Percentiles rank a stretch among this genome's conserved stretches.
Evolutionary conservation across 1,284 basidiomycete genomes (phyloP).

Genomic region (Paramarasmius palmivorus): DNA sequence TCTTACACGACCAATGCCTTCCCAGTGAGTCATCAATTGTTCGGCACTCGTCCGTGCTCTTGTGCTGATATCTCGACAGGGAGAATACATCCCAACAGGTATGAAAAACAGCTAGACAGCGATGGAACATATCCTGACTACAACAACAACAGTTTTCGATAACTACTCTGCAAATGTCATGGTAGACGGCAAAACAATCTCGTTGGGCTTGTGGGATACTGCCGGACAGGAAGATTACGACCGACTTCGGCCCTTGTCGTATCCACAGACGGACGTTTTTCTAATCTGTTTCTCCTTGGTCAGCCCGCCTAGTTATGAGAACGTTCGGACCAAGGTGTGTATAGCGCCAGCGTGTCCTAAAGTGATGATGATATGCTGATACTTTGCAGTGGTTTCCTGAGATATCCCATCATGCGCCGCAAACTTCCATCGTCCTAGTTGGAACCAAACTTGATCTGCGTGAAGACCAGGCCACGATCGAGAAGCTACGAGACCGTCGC

Average conservation of each 20-base stretch:
- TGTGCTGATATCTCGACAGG: conserved; percentile 46
- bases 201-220: conserved; percentile 98
- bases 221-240: conserved; percentile 99
- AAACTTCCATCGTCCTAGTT: conserved; percentile 92
- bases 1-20: conserved; percentile 97
- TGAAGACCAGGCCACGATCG: conserved; percentile 89
- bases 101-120: conserved; percentile 19
- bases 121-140: neutral
- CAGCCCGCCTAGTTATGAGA: conserved; percentile 97
- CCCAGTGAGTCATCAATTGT: conserved; percentile 61
- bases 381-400: conserved; percentile 88
- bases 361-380: conserved; percentile 2
- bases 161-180: conserved; percentile 97
- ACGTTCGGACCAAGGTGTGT: conserved; percentile 91
- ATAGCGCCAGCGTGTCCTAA: conserved; percentile 10
- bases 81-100: conserved; percentile 98
- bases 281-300: conserved; percentile 99
- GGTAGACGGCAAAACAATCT: conserved; percentile 98
- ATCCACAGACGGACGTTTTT: conserved; percentile 99
- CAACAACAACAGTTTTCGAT: conserved; percentile 71
- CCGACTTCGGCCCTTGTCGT: conserved; percentile 95
- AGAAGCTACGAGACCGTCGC: conserved; percentile 90
- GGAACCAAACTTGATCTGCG: conserved; percentile 98
- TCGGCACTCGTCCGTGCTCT: conserved; percentile 9
- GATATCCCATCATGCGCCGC: conserved; percentile 95